phyloP scores from a whole-genome alignment of 2,329 filamentous ascomycete species.

The Pezicula carpinea region DNA sequence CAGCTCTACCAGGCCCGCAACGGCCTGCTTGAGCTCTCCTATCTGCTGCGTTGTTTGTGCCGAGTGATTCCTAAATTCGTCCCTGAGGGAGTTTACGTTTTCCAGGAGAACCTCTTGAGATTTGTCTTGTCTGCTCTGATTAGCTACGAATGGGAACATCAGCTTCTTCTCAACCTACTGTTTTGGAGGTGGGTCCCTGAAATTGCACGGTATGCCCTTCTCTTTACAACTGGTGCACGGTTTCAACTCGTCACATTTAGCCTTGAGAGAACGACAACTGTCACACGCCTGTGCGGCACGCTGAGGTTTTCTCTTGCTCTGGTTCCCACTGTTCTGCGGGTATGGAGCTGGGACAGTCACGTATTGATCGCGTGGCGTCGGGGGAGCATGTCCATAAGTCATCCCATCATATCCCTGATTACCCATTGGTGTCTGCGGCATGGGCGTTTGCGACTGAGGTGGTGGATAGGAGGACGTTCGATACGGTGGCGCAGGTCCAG shows the following conservation, averaged over 20 bases:
- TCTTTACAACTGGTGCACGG: conserved; percentile 86
- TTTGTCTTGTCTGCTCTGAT: conserved; percentile 43
- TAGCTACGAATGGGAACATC: conserved; percentile 9
- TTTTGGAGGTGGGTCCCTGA: conserved; percentile 85
- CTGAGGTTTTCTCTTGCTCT: conserved; percentile 22
- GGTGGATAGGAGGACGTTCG: not conserved
- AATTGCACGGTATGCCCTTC: conserved; percentile 78
- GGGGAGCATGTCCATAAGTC: conserved; percentile 11
- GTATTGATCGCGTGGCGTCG: conserved; percentile 16
- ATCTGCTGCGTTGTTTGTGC: not conserved
- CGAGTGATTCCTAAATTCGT: not conserved
- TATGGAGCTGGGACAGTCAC: not conserved
- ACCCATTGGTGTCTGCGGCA: conserved; percentile 21
- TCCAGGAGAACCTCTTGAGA: conserved; percentile 56
- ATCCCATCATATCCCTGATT: not conserved
- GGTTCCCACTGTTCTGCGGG: conserved; percentile 6
- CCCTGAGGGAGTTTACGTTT: conserved; percentile 25
- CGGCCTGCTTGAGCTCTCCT: not conserved
- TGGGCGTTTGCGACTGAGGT: conserved; percentile 16
- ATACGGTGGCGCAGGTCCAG: conserved; percentile 3
- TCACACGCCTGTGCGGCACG: conserved; percentile 70
- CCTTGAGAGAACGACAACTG: conserved; percentile 80
- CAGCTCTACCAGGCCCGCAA: conserved; percentile 4
- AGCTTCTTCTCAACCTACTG: conserved; percentile 61
- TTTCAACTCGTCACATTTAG: conserved; percentile 84